Evolutionary conservation across 2,329 filamentous ascomycete species (phyloP).

Genomic region (Fusarium chlamydosporum): DNA sequence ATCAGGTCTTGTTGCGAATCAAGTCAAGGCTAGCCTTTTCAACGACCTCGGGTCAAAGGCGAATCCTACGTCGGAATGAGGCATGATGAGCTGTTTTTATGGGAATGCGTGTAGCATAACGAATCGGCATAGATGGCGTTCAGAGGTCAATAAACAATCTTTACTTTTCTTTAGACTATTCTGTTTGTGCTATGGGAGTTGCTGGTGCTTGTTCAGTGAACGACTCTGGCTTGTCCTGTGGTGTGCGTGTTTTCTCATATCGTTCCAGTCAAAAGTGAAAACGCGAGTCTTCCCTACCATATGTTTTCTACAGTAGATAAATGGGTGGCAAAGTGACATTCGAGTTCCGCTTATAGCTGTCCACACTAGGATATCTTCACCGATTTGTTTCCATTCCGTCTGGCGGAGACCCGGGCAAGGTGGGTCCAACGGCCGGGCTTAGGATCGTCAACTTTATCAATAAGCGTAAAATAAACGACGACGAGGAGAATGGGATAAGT

Average conservation of each 20-base stretch:
- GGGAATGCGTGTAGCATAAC: constrained; percentile 44
- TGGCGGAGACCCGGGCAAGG: constrained; percentile 5
- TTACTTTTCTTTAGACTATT: constrained; percentile 15
- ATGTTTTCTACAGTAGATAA: too few species aligned
- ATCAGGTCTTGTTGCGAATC: constrained; percentile 72
- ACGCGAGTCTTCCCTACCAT: too few species aligned
- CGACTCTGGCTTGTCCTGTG: background rate
- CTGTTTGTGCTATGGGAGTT: background rate
- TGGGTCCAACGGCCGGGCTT: constrained; percentile 7
- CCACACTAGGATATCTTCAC: too few species aligned
- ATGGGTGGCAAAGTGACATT: too few species aligned
- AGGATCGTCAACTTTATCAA: constrained; percentile 5
- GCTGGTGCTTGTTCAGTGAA: background rate
- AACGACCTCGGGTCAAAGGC: constrained; percentile 56
- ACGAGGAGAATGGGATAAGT: background rate
- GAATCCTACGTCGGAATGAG: constrained; percentile 34
- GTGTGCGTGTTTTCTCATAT: too few species aligned
- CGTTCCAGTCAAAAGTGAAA: too few species aligned
- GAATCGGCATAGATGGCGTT: constrained; percentile 51
- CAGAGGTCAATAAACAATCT: constrained; percentile 42
- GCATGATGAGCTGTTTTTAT: constrained; percentile 32
- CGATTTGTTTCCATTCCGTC: background rate
- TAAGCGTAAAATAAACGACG: constrained; percentile 12
- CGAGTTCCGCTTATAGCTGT: too few species aligned
- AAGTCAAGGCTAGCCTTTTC: constrained; percentile 76